Evolutionary conservation across 495 filamentous ascomycete species (phyloP), one percentile per base, ranked within the genome.

Genomic region (Lasiosphaeria miniovina): DNA sequence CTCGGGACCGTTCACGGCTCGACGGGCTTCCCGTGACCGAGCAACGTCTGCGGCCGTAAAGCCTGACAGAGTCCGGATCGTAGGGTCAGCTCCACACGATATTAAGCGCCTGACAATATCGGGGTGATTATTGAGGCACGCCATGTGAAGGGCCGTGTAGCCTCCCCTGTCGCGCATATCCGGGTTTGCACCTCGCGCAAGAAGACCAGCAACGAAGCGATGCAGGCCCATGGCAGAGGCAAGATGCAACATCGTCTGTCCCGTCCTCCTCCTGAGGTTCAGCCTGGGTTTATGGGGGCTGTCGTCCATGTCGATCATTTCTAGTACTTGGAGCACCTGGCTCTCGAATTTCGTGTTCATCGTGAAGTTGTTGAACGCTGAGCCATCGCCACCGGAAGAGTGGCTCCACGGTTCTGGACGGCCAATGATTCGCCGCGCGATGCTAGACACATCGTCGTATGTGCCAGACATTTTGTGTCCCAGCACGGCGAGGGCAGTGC

Each of bases 131-230:
- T 86, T 86, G 63, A 96, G 78, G n/a, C 89, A 85, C 35, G 91
- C 91, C 64, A 93, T 79, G 66, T 94, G 90, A 78, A 96, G 85
- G 10, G 91, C 85, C 10, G 89, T 90, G 70, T 90, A 93, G 34
- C 91, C 91, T 53, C 86, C 88, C 58, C 85, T 88, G 69, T 96
- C 91, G 60, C 86, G 82, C 24, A 85, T 71, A 63, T 93, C 85
- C 1, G 88, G 84, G 61, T 86, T 87, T 7, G 90, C 90, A n/a
- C 90, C 90, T 62, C 89, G 85, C 12, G 87, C 88, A 14, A 96
- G 73, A 15, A 96, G 83, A 24, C 85, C 89, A n/a, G 89, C 89
- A 54, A 88, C 88, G 61, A 96, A 87, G 14, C 89, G 84, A 50
- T 84, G 82, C 59, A 91, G 80, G 14, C 91, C 90, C 54, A 93